Evolutionary conservation across 495 filamentous ascomycete genomes (phyloP).

Genomic region (Aspergillus wentii): DNA sequence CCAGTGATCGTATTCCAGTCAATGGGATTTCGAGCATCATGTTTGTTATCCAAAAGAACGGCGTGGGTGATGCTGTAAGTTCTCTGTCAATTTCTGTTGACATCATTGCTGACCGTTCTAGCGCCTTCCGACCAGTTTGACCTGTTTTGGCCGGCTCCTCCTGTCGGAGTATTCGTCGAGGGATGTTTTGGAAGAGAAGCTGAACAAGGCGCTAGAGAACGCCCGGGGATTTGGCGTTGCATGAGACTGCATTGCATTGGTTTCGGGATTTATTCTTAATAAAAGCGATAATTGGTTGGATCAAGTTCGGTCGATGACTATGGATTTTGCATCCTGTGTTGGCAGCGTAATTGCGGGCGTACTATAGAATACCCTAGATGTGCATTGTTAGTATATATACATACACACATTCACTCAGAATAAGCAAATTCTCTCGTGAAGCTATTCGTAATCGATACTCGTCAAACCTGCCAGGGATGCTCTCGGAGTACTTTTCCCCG

Average conservation of each 20-base stretch:
- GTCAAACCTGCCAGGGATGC: too few species aligned
- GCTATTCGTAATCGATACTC: too few species aligned
- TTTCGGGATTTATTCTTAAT: conserved; percentile 4
- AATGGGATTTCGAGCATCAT: conserved; percentile 72
- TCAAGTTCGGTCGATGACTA: too few species aligned
- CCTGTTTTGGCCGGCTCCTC: conserved; percentile 83
- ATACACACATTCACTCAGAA: too few species aligned
- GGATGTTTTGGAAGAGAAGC: conserved; percentile 65
- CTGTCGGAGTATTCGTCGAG: conserved; percentile 74
- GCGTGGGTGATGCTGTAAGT: conserved; percentile 54
- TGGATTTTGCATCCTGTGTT: too few species aligned
- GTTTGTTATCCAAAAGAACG: conserved; percentile 80
- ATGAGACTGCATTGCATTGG: conserved; percentile 15
- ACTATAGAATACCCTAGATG: too few species aligned
- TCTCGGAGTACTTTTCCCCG: too few species aligned
- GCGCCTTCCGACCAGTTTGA: conserved; percentile 74
- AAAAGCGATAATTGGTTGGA: too few species aligned
- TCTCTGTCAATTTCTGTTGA: background rate
- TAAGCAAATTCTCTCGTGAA: too few species aligned
- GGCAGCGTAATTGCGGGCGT: too few species aligned
- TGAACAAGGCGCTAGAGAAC: conserved; percentile 81
- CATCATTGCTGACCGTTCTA: conserved; percentile 25
- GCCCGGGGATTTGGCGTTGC: conserved; percentile 86
- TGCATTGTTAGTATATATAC: too few species aligned
- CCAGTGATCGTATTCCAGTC: conserved; percentile 83